Base-by-base conservation (phyloP, 371 early-diverging fungal species). In the Lichtheimia ramosa region DNA sequence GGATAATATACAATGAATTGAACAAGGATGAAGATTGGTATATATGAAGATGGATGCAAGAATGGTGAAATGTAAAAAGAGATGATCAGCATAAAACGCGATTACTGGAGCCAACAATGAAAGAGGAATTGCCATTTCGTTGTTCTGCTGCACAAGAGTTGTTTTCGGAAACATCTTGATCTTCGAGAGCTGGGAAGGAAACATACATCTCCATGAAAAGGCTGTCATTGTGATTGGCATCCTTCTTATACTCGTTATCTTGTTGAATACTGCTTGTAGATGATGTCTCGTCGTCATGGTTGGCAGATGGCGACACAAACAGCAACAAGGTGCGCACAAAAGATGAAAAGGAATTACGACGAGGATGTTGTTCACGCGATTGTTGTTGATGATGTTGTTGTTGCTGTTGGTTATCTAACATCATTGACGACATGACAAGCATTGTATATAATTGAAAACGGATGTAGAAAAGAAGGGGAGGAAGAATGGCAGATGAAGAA, bases 101-200 rank as follows among this genome's bases (percentile, higher is more conserved):
- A 46, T 46, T 46, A 46, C 46, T 58, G 58, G 58, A 58, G 25
- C 41, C 58, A 16, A 49, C 48, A 18, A 58, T 34, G 34, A 58
- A 58, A 13, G 25, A 42, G 18, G 48, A 16, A n/a, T 46, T 43
- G n/a, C 34, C 48, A 15, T 41, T 43, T 43, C 54, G 61, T 28
- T 63, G 58, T 10, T 63, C 58, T 48, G 53, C 58, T 54, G 56
- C 54, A 25, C 64, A 64, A 16, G 55, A 59, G 55, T 59, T 64
- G 25, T 55, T 50, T 20, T 64, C 64, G 16, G 64, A 18, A 8
- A 34, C 34, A 18, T 64, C 64, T 20, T 54, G 54, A 49, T 64
- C 64, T 51, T 64, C 64, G 21, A 64, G 56, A 13, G 64, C 64
- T 8, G 64, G 64, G 40, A 64, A 64, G 28, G 64, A 64, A 48